Conservation (phyloP, 352 stramenopile species). For the Globisporangium polare region DNA sequence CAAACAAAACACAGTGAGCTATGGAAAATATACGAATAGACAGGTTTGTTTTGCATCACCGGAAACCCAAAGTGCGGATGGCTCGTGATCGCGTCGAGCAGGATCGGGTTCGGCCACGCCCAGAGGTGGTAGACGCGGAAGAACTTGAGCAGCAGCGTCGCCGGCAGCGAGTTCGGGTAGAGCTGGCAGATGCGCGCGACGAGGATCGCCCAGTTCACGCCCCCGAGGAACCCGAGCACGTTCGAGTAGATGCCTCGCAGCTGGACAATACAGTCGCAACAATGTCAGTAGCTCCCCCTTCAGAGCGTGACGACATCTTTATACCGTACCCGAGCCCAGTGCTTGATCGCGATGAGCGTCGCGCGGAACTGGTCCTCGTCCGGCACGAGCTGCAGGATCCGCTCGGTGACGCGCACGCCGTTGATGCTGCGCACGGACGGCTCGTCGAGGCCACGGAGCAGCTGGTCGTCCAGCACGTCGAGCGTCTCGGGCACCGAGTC, state of each 20-base stretch:
- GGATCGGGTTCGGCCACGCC: conserved; percentile 95
- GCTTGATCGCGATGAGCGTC: conserved; percentile 89
- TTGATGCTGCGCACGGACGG: conserved; percentile 91
- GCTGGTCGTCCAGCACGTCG: conserved; percentile 76
- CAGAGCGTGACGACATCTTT: neutral
- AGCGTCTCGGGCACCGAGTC: conserved; percentile 56
- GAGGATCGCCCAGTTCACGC: conserved; percentile 99
- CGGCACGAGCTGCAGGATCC: conserved; percentile 90
- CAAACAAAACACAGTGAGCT: neutral
- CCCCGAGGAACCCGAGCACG: conserved; percentile 97
- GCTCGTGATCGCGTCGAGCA: conserved; percentile 66
- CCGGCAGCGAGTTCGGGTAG: conserved; percentile 80
- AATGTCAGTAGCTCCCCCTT: neutral
- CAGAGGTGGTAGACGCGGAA: conserved; percentile 95
- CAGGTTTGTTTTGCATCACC: conserved; percentile 32
- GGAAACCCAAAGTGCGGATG: conserved; percentile 49
- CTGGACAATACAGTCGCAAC: conserved; percentile 20
- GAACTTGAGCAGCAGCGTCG: conserved; percentile 91
- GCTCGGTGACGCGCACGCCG: conserved; percentile 93
- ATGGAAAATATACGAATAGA: neutral
- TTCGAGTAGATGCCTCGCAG: conserved; percentile 98
- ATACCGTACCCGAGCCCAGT: conserved; percentile 75
- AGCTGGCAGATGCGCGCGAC: conserved; percentile 94
- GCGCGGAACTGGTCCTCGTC: conserved; percentile 83
- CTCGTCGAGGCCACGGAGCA: conserved; percentile 91